phyloP scores from a whole-genome alignment of 108 stramenopile species.

The Parietichytrium sp. region DNA sequence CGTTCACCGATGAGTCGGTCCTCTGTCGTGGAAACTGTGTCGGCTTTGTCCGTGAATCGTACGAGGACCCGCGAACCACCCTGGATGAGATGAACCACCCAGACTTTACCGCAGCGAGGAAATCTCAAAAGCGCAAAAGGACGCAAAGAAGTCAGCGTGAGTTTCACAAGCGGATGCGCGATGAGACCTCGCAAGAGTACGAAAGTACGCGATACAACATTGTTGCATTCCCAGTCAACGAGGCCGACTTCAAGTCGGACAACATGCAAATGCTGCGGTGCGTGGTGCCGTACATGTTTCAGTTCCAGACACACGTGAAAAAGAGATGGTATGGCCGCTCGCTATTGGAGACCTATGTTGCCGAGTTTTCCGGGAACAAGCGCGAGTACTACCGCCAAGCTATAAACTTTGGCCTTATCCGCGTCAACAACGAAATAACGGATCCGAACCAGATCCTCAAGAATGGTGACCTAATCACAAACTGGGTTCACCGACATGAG shows the following conservation, averaged over 20 bases:
- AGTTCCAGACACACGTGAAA: conserved; percentile 50
- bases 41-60: conserved; percentile 14
- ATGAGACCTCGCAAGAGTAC: not conserved
- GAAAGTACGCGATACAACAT: not conserved
- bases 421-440: conserved; percentile 47
- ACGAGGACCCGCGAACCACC: conserved; percentile 18
- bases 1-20: not conserved
- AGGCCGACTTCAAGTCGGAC: conserved; percentile 11
- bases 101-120: too few species aligned
- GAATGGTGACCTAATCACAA: conserved; percentile 43
- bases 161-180: too few species aligned
- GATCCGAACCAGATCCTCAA: conserved; percentile 14
- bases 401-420: conserved; percentile 46
- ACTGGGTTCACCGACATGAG: conserved; percentile 62
- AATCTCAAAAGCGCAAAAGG: too few species aligned
- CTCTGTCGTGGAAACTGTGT: conserved; percentile 9
- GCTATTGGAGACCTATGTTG: conserved; percentile 50
- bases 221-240: not conserved
- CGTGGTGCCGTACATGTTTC: conserved; percentile 51
- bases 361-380: conserved; percentile 56
- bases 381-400: conserved; percentile 52
- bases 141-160: too few species aligned
- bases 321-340: conserved; percentile 53
- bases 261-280: not conserved
- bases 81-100: conserved; percentile 13